Base-by-base conservation (phyloP, 257 asterid species). In the Dorcoceras hygrometricum region DNA sequence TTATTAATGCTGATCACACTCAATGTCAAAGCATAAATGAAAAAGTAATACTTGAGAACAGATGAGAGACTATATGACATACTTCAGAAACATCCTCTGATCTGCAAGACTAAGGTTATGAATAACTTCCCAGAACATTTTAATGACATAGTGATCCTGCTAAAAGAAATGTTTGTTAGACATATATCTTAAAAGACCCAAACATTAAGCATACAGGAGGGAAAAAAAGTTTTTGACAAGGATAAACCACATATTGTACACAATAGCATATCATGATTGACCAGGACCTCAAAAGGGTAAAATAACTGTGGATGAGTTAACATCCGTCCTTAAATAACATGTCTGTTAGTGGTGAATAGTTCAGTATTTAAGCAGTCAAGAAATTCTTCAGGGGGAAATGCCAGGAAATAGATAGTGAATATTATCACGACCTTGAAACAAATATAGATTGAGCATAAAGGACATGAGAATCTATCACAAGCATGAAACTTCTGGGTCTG, bases 121-220 rank as follows among this genome's bases (percentile, higher is more conserved):
- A 67, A 94, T 76, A 55, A 94, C 96, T 76, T 87, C 95, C 99
- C 99, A 94, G 80, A 94, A 90, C 91, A 87, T 88, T 76, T 83
- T 77, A 10, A 90, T 82, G 50, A 85, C 95, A 77, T 94, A 90
- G 77, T 94, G 99, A 63, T 86, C 96, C 99, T 94, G 95, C 71
- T 51, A 73, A 74, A 73, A 28, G 18, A 77, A 76, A 63, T 67
- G 57, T 16, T 31, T 27, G 75, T 84, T 63, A 80, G 66, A 19
- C 59, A 68, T 60, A 60, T 64, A 48, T 29, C 46, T 48, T 10
- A 24, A 60, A 70, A 71, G 53, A 57, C 31, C 59, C 19, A 26
- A 9, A 46, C 12, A 60, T 63, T 20, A 62, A 50, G 6, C 68
- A 23, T 25, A 34, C 58, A 62, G 18, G 18, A 50, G 0, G 20